A percentile compares a stretch with the other conserved stretches of the same genome.
Conservation (phyloP, 352 stramenopile species). For the Pythium phragmitis region DNA sequence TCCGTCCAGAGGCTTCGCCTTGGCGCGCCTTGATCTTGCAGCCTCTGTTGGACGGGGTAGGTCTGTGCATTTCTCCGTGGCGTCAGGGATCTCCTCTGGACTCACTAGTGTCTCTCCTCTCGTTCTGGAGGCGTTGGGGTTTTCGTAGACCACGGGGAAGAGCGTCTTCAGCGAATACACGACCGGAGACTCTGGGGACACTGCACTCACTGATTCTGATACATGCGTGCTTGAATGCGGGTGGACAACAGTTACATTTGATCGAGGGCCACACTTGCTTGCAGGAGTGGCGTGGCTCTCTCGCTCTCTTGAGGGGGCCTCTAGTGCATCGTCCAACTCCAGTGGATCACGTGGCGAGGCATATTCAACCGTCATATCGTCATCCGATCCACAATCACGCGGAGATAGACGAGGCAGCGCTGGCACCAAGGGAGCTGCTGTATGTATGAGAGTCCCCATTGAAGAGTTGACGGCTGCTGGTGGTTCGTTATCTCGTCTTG, state of each 20-base stretch:
- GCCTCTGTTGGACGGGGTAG: neutral
- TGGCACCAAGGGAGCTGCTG: neutral
- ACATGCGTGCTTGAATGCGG: neutral
- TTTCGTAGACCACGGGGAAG: constrained; percentile 47
- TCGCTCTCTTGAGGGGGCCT: neutral
- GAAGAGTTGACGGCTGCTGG: neutral
- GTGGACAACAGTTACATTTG: neutral
- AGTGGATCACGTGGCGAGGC: constrained; percentile 19
- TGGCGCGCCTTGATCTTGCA: neutral
- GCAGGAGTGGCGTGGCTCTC: neutral
- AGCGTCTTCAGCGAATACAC: constrained; percentile 39
- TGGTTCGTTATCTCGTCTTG: neutral
- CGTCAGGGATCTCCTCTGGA: neutral
- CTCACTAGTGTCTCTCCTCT: neutral
- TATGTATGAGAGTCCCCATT: neutral
- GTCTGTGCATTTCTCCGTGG: neutral
- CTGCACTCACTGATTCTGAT: neutral
- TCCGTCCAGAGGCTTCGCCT: neutral
- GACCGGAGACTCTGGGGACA: neutral
- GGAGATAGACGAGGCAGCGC: neutral
- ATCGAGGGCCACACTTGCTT: neutral
- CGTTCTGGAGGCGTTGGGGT: neutral
- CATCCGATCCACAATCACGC: constrained; percentile 1
- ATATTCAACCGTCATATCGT: constrained; percentile 25
- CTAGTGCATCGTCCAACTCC: constrained; percentile 5